Base-by-base conservation (phyloP, 139 green algal species). In the Choricystis sp. region DNA sequence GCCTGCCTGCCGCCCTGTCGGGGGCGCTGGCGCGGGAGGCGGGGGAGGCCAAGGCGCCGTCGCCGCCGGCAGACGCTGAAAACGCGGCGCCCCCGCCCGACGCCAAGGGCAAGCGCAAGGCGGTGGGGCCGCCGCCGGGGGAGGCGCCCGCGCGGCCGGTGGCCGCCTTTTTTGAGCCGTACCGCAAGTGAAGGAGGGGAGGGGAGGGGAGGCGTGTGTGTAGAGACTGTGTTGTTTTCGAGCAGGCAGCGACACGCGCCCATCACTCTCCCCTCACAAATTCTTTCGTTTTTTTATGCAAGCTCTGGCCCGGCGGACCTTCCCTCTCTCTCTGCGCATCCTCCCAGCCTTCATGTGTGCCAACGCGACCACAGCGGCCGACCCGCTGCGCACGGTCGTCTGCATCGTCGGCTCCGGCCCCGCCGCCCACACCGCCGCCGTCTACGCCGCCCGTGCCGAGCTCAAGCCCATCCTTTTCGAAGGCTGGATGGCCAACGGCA, bases 381-480 rank as follows among this genome's bases (percentile, higher is more conserved):
- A 9, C 9, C 40, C 40, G 27, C 29, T 84, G 19, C 66, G 56
- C 2, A 85, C 82, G 0, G 81, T 85, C 26, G 74, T 92, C 0
- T 85, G 74, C 71, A 94, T 94, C 73, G 81, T 94, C 19, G 86
- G 87, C 26, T 82, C 63, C 3, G 88, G 88, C 16, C 88, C 87
- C 49, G 88, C 88, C 19, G 88, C 86, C 0, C 88, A 95, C 68
- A 95, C 88, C 2, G 88, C 88, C 20, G 86, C 81, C 25, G 72
- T 85, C 26, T 84, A 84, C 48, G 64, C 74, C 9, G 76, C 79
- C 1, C 62, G 76, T 3, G 79, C 78, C 59, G 87, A 95, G 67
- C 73, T 95, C 29, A 65, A 79, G 21, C 88, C 87, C 19, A 65
- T 94, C 21, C 67, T 95, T 19, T 89, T 95, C 72, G 88, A 94